A percentile compares a stretch with the other conserved stretches of the same genome.
phyloP scores from a whole-genome alignment of 208 protist species.

The Crithidia mellificae region DNA sequence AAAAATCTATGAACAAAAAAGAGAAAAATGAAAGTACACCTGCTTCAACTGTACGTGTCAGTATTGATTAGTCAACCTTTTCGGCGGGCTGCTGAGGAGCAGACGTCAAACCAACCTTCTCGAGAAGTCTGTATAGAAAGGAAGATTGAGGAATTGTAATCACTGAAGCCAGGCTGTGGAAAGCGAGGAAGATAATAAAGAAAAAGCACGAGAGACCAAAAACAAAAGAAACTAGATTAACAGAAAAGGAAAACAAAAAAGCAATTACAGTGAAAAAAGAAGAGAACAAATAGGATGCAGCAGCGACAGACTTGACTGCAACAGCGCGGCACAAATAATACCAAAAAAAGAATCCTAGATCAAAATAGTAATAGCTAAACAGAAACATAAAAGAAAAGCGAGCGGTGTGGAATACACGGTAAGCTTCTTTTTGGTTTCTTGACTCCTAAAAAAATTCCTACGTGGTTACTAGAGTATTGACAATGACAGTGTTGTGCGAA shows the following conservation, averaged over 20 bases:
- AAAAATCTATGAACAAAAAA: constrained; percentile 5
- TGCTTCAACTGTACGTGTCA: background rate
- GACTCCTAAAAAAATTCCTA: too few relatives aligned
- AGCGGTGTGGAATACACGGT: background rate
- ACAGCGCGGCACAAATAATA: constrained; percentile 12
- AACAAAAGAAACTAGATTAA: background rate
- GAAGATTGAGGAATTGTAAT: too few relatives aligned
- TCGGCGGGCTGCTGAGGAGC: too few relatives aligned
- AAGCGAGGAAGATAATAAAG: constrained; percentile 6
- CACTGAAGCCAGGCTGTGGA: too few relatives aligned
- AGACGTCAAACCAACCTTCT: too few relatives aligned
- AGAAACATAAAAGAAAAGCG: background rate
- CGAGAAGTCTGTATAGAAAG: too few relatives aligned
- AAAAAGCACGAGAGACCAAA: background rate
- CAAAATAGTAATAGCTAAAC: background rate
- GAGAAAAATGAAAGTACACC: background rate
- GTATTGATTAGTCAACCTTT: background rate
- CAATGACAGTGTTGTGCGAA: too few relatives aligned
- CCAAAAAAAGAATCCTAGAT: constrained; percentile 17
- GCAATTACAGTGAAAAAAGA: background rate
- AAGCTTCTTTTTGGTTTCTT: too few relatives aligned
- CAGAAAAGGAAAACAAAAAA: background rate
- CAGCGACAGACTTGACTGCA: background rate
- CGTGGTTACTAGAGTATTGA: too few relatives aligned
- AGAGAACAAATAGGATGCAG: constrained; percentile 1